phyloP scores from a whole-genome alignment of 164 flowering plant genomes.

The Amborella trichopoda region DNA sequence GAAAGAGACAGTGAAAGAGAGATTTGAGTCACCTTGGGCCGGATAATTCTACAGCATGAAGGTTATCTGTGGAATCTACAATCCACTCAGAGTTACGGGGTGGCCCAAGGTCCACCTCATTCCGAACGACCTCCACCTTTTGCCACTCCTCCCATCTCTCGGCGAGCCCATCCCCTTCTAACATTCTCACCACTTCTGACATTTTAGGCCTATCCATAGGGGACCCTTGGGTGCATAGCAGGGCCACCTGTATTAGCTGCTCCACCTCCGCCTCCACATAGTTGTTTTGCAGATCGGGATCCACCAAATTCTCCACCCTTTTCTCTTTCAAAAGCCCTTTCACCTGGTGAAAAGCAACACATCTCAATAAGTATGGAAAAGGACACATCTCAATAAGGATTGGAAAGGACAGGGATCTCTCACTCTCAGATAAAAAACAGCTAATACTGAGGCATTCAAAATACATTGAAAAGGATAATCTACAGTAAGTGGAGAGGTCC shows the following conservation, averaged over 20 bases:
- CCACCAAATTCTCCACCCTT: constrained; percentile 74
- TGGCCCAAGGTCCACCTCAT: constrained; percentile 50
- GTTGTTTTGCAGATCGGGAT: constrained; percentile 67
- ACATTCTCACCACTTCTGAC: constrained; percentile 96
- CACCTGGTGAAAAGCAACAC: constrained; percentile 32
- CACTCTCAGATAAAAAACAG: no score
- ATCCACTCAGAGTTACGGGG: constrained; percentile 66
- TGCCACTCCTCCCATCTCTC: constrained; percentile 99
- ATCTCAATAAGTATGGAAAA: no score
- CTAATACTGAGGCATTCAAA: no score
- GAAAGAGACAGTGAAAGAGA: neutral
- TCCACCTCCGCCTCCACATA: constrained; percentile 82
- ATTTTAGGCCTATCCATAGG: constrained; percentile 88
- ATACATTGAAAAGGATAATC: no score
- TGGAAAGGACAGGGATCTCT: no score
- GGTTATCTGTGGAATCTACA: constrained; percentile 66
- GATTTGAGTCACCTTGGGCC: constrained; percentile 76
- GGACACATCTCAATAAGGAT: no score
- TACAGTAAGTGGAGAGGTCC: no score
- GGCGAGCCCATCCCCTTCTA: constrained; percentile 92
- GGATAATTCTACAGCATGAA: constrained; percentile 73
- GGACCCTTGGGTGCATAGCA: constrained; percentile 82
- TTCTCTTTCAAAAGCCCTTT: constrained; percentile 89
- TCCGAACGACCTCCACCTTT: constrained; percentile 68
- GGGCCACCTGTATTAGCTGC: constrained; percentile 82